Conservation (phyloP, 2,329 filamentous ascomycete genomes). For the Trichoderma afroharzianum region DNA sequence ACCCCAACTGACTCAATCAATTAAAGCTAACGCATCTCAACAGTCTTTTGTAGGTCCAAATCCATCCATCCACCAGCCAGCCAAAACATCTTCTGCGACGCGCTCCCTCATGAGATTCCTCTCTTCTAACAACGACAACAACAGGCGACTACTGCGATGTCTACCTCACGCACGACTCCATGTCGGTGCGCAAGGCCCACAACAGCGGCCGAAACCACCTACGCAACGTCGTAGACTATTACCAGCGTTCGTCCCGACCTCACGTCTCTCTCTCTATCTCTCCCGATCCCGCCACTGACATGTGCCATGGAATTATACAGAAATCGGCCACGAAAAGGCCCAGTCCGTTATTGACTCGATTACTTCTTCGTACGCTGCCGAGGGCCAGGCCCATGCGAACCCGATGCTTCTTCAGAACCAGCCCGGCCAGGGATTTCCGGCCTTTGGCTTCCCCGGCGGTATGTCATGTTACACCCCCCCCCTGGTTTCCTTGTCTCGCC, state of each 20-base stretch:
- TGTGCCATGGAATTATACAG: slow-evolving; percentile 39
- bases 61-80: background rate
- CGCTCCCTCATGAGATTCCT: background rate
- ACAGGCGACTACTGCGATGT: slow-evolving; percentile 96
- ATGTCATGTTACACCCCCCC: background rate
- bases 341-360: slow-evolving; percentile 98
- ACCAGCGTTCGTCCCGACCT: slow-evolving; percentile 67
- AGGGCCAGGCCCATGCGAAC: slow-evolving; percentile 83
- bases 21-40: slow-evolving; percentile 1
- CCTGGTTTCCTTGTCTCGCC: background rate
- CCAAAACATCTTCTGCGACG: background rate
- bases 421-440: slow-evolving; percentile 46
- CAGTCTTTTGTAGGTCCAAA: slow-evolving; percentile 30
- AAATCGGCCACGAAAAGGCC: slow-evolving; percentile 97
- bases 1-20: slow-evolving; percentile 24
- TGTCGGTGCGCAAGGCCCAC: slow-evolving; percentile 98
- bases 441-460: slow-evolving; percentile 61
- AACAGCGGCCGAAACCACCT: slow-evolving; percentile 96
- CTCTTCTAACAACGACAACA: no score
- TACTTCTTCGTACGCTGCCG: slow-evolving; percentile 89
- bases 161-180: slow-evolving; percentile 98
- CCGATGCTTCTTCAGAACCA: slow-evolving; percentile 75
- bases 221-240: slow-evolving; percentile 97
- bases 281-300: background rate
- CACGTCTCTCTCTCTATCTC: background rate